Evolutionary conservation across 1,284 basidiomycete species (phyloP), one percentile per base, ranked within the genome.

Genomic region (Coniferiporia weirii): DNA sequence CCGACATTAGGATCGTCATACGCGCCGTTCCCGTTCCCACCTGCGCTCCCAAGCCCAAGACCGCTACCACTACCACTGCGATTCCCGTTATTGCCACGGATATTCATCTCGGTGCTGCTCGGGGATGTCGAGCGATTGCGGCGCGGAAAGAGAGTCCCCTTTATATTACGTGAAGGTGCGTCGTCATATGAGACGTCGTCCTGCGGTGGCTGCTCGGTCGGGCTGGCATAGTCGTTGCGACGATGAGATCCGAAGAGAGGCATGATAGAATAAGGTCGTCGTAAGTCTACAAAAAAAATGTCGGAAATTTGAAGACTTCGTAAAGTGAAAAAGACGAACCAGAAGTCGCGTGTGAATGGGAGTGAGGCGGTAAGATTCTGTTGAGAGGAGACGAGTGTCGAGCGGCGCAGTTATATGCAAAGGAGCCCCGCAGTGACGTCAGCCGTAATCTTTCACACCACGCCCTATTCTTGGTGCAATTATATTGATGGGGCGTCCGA

Each of bases 261-360:
- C 57, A 59, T 59, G 27, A 12, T 53, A 34, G 7, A n/a, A 36
- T 8, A 22, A 48, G 47, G 67, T n/a, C n/a, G 53, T 57, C 60
- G 27, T 64, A 63, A 59, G 62, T 57, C n/a, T 61, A 12, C 20
- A 53, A 36, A 7, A 43, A n/a, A n/a, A n/a, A n/a, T n/a, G n/a
- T n/a, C n/a, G n/a, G n/a, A n/a, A n/a, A n/a, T n/a, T n/a, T n/a
- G n/a, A n/a, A n/a, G n/a, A n/a, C n/a, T n/a, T n/a, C n/a, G n/a
- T n/a, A n/a, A n/a, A n/a, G n/a, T n/a, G n/a, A n/a, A n/a, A n/a
- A n/a, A n/a, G n/a, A n/a, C n/a, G n/a, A n/a, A n/a, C n/a, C n/a
- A n/a, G n/a, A n/a, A n/a, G n/a, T n/a, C n/a, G n/a, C n/a, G n/a
- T n/a, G 38, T 47, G 35, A 52, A 32, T 32, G 19, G 50, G 35